Evolutionary conservation across 1,139 yeast species (phyloP), one percentile per base, ranked within the genome.

Genomic region (Kluyveromyces marxianus): DNA sequence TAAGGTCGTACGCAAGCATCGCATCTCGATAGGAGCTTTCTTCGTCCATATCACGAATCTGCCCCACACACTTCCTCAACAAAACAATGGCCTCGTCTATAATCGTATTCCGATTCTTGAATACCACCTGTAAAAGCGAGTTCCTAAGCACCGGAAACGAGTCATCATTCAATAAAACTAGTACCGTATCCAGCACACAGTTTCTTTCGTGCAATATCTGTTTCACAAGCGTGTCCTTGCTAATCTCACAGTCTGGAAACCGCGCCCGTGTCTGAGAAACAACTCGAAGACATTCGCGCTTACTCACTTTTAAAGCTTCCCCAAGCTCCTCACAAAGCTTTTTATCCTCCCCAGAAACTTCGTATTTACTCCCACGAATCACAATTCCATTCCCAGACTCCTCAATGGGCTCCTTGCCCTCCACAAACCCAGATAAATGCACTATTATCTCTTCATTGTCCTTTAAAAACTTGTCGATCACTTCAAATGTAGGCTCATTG

Each of bases 281-380:
- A 7, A 77, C 65, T 52, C 83, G 64, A 24, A 76, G 60, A 2
- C 71, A 67, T 51, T 80, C 83, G 24, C 57, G 52, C 14, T 58
- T 55, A 49, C 72, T 74, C 8, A 75, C 44, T 8, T 40, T 33
- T 3, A 56, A 42, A 24, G 44, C 32, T 7, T 42, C 39, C 7
- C 57, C 44, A 24, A 56, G 39, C 7, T 40, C 39, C n/a, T 37
- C 34, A 25, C 59, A 54, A 10, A 43, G 38, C 33, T 50, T 38
- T 32, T 46, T 37, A 32, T 50, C 44, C 7, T 42, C 39, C 10
- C 39, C 37, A 4, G 44, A 41, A 24, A 49, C 43, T 25, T 48
- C 36, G 34, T 53, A 51, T n/a, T 32, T 42, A 8, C 37, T 35
- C 29, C 51, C 50, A 7, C 32, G 10, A 10, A 10, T 30, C 10